Conservation (phyloP, 192 early-diverging fungal species). For the Jimgerdemannia lactiflua region DNA sequence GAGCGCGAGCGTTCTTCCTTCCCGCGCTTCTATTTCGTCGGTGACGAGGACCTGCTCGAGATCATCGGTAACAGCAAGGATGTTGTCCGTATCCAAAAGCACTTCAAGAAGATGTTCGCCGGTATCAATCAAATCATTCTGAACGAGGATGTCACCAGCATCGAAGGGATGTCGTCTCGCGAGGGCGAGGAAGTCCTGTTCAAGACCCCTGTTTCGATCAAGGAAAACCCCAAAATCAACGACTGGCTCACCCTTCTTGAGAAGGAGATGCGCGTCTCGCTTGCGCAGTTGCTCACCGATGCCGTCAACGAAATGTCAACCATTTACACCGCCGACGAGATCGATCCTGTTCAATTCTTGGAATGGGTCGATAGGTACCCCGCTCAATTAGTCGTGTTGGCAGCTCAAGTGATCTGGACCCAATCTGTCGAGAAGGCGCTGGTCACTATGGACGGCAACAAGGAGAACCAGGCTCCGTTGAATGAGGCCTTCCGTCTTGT, state of each 20-base stretch:
- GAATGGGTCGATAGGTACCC: slow-evolving; percentile 89
- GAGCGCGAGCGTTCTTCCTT: slow-evolving; percentile 96
- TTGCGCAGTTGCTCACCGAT: slow-evolving; percentile 74
- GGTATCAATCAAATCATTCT: slow-evolving; percentile 86
- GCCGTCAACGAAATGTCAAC: slow-evolving; percentile 66
- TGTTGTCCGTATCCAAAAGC: slow-evolving; percentile 93
- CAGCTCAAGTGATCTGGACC: slow-evolving; percentile 91
- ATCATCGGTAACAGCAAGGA: slow-evolving; percentile 99
- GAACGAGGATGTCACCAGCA: slow-evolving; percentile 69
- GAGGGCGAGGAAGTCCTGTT: slow-evolving; percentile 92
- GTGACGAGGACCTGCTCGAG: slow-evolving; percentile 99
- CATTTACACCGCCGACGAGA: slow-evolving; percentile 51
- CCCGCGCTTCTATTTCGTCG: slow-evolving; percentile 99
- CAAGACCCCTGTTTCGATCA: slow-evolving; percentile 73
- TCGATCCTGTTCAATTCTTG: slow-evolving; percentile 59
- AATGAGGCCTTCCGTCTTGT: slow-evolving; percentile 55
- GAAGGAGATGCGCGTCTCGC: slow-evolving; percentile 88
- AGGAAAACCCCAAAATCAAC: slow-evolving; percentile 89
- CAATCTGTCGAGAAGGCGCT: slow-evolving; percentile 80
- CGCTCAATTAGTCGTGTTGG: slow-evolving; percentile 90
- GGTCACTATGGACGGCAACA: slow-evolving; percentile 33
- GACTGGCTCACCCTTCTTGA: slow-evolving; percentile 96
- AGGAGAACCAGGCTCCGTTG: slow-evolving; percentile 44
- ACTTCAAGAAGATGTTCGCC: slow-evolving; percentile 99
- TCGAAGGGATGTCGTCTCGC: slow-evolving; percentile 84